phyloP scores from a whole-genome alignment of 2,329 filamentous ascomycete species.

The Xylaria polymorpha region DNA sequence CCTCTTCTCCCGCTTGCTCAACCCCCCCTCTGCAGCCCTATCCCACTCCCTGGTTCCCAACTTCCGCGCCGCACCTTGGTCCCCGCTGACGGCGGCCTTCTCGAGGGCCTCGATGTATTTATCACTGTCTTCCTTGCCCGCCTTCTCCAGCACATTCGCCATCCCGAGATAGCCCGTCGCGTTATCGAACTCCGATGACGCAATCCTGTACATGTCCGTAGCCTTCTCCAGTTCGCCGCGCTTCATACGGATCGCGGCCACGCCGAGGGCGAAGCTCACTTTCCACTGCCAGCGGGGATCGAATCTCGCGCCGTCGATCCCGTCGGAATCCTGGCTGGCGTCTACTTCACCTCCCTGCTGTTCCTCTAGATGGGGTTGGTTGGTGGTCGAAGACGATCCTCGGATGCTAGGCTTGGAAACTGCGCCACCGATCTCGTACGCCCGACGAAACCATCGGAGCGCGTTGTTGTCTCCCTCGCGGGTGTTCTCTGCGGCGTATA shows the following conservation, averaged over 20 bases:
- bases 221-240: conserved; percentile 41
- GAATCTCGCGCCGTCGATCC: conserved; percentile 25
- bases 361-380: not conserved
- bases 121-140: conserved; percentile 34
- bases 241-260: conserved; percentile 46
- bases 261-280: conserved; percentile 47
- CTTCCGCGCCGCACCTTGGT: conserved; percentile 43
- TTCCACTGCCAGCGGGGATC: conserved; percentile 52
- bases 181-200: conserved; percentile 50
- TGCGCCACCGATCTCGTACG: conserved; percentile 33
- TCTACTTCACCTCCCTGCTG: not conserved
- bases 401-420: not conserved
- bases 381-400: not conserved
- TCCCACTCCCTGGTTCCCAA: conserved; percentile 42
- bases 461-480: conserved; percentile 43
- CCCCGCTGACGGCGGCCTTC: conserved; percentile 51
- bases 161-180: conserved; percentile 45
- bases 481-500: conserved; percentile 40
- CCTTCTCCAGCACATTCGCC: conserved; percentile 45
- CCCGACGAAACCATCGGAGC: conserved; percentile 48
- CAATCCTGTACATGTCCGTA: conserved; percentile 41
- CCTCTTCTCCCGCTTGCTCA: conserved; percentile 39
- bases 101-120: conserved; percentile 45
- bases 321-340: conserved; percentile 21
- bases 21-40: conserved; percentile 28